Evolutionary conservation across 495 filamentous ascomycete species (phyloP).

Genomic region (Sporormia fimetaria): DNA sequence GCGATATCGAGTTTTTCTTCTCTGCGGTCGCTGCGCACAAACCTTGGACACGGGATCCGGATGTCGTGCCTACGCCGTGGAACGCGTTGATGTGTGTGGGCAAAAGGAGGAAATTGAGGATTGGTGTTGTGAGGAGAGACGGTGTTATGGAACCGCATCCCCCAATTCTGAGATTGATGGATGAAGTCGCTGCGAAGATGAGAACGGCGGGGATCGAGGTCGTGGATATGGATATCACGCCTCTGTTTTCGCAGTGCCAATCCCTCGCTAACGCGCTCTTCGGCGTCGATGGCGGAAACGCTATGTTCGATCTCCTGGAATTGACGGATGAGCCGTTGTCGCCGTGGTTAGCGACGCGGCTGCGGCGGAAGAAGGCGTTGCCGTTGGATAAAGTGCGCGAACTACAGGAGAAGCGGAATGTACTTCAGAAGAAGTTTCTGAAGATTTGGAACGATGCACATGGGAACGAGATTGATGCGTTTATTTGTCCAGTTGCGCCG

Average conservation of each 20-base stretch:
- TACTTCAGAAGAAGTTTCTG: slow-evolving; percentile 44
- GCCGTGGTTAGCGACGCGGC: slow-evolving; percentile 44
- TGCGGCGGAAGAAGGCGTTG: slow-evolving; percentile 36
- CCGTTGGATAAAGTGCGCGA: slow-evolving; percentile 36
- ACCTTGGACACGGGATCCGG: slow-evolving; percentile 31
- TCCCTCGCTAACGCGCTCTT: slow-evolving; percentile 47
- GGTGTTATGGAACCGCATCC: slow-evolving; percentile 49
- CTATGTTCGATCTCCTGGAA: slow-evolving; percentile 45
- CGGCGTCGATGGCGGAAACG: slow-evolving; percentile 42
- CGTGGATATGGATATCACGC: slow-evolving; percentile 41
- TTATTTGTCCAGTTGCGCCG: slow-evolving; percentile 34
- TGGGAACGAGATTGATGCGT: slow-evolving; percentile 29
- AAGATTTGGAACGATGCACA: slow-evolving; percentile 41
- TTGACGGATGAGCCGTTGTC: slow-evolving; percentile 45
- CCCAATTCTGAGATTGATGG: slow-evolving; percentile 42
- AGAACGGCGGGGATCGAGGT: slow-evolving; percentile 37
- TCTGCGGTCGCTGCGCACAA: slow-evolving; percentile 20
- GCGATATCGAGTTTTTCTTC: slow-evolving; percentile 35
- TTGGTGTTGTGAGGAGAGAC: slow-evolving; percentile 49
- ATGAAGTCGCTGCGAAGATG: slow-evolving; percentile 40
- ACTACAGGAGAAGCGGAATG: slow-evolving; percentile 40
- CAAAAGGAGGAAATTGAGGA: slow-evolving; percentile 30
- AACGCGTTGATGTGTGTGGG: background rate
- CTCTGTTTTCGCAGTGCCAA: slow-evolving; percentile 43
- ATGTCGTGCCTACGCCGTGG: slow-evolving; percentile 30